A percentile compares a stretch with the other conserved stretches of the same genome.
These are phyloP conservation scores for Phoenix roebelenii DNA, from an alignment of 176 grass and related monocot species.

Conservation along the genomic window DNA sequence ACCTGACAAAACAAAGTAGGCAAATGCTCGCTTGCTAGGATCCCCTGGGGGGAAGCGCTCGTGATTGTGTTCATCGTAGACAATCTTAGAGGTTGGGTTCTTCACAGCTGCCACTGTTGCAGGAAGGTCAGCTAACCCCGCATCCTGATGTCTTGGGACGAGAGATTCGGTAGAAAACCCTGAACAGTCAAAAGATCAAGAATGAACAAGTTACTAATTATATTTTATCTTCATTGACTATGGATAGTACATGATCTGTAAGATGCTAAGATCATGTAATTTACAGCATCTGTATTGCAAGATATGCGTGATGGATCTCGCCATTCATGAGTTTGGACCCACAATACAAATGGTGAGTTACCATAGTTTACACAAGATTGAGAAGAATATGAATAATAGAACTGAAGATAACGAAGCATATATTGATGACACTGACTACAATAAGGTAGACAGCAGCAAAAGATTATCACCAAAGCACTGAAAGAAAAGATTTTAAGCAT, in stretches of 20 bases:
- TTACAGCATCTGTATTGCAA: no score
- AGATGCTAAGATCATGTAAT: no score
- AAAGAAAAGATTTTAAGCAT: no score
- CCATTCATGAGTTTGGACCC: no score
- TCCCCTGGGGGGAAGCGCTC: constrained; percentile 6
- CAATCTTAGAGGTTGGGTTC: constrained; percentile 11
- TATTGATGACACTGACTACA: no score
- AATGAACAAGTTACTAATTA: constrained; percentile 7
- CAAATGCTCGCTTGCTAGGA: constrained; percentile 16
- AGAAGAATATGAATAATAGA: no score
- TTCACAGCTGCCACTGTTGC: constrained; percentile 11
- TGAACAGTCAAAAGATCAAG: not conserved
- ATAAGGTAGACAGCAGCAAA: no score
- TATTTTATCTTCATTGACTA: constrained; percentile 3
- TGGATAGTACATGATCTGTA: not conserved
- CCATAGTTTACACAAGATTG: no score
- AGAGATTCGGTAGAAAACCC: constrained; percentile 5
- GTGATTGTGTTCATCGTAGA: constrained; percentile 12
- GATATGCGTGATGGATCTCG: no score
- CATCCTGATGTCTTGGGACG: not conserved
- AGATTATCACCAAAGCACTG: no score
- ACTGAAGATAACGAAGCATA: no score
- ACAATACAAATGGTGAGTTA: no score
- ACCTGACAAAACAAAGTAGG: constrained; percentile 10
- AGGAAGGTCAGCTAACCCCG: constrained; percentile 6